Percentiles rank a stretch among this genome's conserved stretches.
phyloP scores from a whole-genome alignment of 768 basidiomycete species.

The Hortiboletus campestris region DNA sequence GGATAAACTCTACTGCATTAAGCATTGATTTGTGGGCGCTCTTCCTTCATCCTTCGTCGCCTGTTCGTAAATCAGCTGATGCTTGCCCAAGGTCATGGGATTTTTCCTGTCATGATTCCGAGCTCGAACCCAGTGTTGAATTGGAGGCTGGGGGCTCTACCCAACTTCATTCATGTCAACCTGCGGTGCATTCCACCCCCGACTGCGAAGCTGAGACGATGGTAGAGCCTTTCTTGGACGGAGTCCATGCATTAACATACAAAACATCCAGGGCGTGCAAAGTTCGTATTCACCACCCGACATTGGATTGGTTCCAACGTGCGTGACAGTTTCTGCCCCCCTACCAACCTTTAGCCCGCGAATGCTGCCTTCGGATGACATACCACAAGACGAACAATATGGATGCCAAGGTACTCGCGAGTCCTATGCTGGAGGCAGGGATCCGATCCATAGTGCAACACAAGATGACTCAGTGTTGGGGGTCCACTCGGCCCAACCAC shows the following conservation, averaged over 20 bases:
- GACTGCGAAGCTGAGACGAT: neutral
- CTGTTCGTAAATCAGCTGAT: neutral
- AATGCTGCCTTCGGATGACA: neutral
- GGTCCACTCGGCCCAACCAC: neutral
- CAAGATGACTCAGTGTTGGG: neutral
- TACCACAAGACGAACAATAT: neutral
- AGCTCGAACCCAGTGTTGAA: slow-evolving; percentile 14
- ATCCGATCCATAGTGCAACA: neutral
- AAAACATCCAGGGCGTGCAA: slow-evolving; percentile 6
- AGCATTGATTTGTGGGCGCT: slow-evolving; percentile 21
- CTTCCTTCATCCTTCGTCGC: neutral
- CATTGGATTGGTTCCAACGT: neutral
- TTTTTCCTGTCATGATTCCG: slow-evolving; percentile 20
- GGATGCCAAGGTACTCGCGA: neutral
- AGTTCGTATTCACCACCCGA: neutral
- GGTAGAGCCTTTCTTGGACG: slow-evolving; percentile 11
- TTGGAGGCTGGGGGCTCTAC: neutral
- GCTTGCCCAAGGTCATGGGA: slow-evolving; percentile 21
- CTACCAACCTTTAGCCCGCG: neutral
- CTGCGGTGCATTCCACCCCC: neutral
- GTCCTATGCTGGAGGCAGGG: neutral
- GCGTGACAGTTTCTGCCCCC: neutral
- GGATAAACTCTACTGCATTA: slow-evolving; percentile 21
- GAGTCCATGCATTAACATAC: slow-evolving; percentile 5
- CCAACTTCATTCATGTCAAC: neutral